Percentiles rank a stretch among this genome's conserved stretches.
Conservation (phyloP, 2,329 filamentous ascomycete species). For the Monosporascus sp. region DNA sequence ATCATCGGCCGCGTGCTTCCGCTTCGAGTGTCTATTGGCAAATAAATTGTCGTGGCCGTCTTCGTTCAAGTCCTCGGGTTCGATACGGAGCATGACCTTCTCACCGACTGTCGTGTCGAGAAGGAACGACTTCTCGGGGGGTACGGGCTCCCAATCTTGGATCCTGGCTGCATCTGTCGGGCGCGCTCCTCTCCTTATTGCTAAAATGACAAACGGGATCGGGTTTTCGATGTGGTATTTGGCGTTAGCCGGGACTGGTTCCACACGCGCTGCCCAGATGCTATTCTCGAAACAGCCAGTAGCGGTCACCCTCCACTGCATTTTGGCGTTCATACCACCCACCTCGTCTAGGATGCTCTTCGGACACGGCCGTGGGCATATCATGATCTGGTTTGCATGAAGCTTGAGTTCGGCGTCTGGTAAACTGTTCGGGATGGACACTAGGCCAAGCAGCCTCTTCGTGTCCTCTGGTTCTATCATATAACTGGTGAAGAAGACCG, state of each 20-base stretch:
- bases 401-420: slow-evolving; percentile 69
- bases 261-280: slow-evolving; percentile 80
- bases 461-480: slow-evolving; percentile 70
- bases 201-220: slow-evolving; percentile 75
- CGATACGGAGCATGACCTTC: slow-evolving; percentile 77
- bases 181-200: slow-evolving; percentile 67
- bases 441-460: slow-evolving; percentile 66
- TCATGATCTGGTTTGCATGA: slow-evolving; percentile 87
- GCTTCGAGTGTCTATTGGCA: slow-evolving; percentile 54
- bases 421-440: slow-evolving; percentile 53
- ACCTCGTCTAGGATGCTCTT: slow-evolving; percentile 72
- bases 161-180: slow-evolving; percentile 79
- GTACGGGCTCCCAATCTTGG: slow-evolving; percentile 73
- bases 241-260: slow-evolving; percentile 63
- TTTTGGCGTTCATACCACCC: slow-evolving; percentile 78
- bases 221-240: slow-evolving; percentile 75
- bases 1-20: slow-evolving; percentile 49
- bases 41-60: slow-evolving; percentile 60
- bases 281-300: slow-evolving; percentile 70
- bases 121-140: slow-evolving; percentile 63
- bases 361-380: slow-evolving; percentile 72
- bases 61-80: slow-evolving; percentile 60
- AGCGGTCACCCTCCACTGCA: slow-evolving; percentile 78
- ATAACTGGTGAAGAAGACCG: slow-evolving; percentile 89
- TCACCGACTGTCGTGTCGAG: slow-evolving; percentile 85